These are phyloP conservation scores for Wickerhamomyces sydowiorum DNA, from an alignment of 805 yeast species.

Conservation along the genomic window DNA sequence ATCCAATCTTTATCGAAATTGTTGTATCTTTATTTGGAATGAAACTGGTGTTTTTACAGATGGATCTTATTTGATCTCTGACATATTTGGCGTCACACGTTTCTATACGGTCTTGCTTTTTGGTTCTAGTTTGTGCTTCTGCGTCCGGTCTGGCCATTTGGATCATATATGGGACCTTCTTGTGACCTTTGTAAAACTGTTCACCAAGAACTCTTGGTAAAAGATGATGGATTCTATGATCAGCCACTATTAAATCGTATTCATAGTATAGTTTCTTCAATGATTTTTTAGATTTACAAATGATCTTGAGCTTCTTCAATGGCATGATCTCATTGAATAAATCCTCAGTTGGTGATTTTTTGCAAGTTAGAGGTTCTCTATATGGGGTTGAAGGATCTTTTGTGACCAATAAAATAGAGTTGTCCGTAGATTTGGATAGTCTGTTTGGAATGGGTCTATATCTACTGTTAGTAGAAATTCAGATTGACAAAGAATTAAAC, in stretches of 20 bases:
- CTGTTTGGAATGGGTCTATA: slow-evolving; percentile 43
- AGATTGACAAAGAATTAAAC: background rate
- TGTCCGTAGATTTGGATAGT: slow-evolving; percentile 41
- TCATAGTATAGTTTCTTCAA: slow-evolving; percentile 48
- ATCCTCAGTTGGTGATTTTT: slow-evolving; percentile 53
- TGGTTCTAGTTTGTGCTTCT: slow-evolving; percentile 25
- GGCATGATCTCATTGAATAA: slow-evolving; percentile 56
- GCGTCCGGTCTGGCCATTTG: slow-evolving; percentile 39
- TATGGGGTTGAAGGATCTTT: slow-evolving; percentile 67
- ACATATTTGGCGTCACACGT: slow-evolving; percentile 63
- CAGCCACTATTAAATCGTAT: slow-evolving; percentile 64
- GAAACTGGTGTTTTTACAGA: slow-evolving; percentile 56
- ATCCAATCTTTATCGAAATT: slow-evolving; percentile 56
- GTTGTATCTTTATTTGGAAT: slow-evolving; percentile 61
- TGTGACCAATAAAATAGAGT: slow-evolving; percentile 56
- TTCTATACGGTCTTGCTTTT: slow-evolving; percentile 43
- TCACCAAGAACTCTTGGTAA: slow-evolving; percentile 54
- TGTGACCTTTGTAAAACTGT: slow-evolving; percentile 56
- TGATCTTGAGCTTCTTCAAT: slow-evolving; percentile 46
- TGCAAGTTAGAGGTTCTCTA: slow-evolving; percentile 39
- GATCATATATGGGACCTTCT: slow-evolving; percentile 62
- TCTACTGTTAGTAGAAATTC: background rate
- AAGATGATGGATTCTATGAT: slow-evolving; percentile 58
- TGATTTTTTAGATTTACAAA: slow-evolving; percentile 37
- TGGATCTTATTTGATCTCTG: slow-evolving; percentile 56